Conservation (phyloP, 139 green algal genomes). For the Chlorella ohadii region DNA sequence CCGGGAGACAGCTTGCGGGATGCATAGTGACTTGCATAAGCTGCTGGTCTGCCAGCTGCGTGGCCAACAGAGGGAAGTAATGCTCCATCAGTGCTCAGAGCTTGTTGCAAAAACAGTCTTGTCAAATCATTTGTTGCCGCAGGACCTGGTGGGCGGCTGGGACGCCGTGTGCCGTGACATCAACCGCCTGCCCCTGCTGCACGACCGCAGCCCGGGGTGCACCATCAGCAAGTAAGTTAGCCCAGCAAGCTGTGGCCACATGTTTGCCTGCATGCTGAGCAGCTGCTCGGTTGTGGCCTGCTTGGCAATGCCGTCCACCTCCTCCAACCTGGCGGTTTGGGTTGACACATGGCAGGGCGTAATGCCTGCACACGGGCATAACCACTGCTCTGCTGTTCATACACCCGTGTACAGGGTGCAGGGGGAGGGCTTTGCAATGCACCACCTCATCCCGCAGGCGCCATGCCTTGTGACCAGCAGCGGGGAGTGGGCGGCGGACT, state of each 20-base stretch:
- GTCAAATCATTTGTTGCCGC: too few relatives aligned
- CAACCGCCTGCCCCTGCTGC: constrained; percentile 4
- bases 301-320: not conserved
- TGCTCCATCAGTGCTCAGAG: too few relatives aligned
- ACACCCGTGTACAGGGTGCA: not conserved
- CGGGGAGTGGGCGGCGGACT: constrained; percentile 19
- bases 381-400: not conserved
- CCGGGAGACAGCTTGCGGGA: too few relatives aligned
- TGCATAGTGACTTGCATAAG: too few relatives aligned
- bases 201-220: constrained; percentile 17
- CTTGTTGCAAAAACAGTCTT: too few relatives aligned
- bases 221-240: constrained; percentile 20
- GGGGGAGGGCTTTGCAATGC: constrained; percentile 27
- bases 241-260: too few relatives aligned
- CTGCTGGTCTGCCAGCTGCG: too few relatives aligned
- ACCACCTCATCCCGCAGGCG: constrained; percentile 26
- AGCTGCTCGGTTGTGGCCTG: not conserved
- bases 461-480: constrained; percentile 7
- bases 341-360: not conserved
- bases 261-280: not conserved
- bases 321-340: not conserved
- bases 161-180: constrained; percentile 8
- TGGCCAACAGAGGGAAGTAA: too few relatives aligned
- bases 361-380: not conserved
- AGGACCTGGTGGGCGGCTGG: constrained; percentile 21